Evolutionary conservation across 148 eudicot species (phyloP).

Genomic region (Heliamphora exappendiculata): DNA sequence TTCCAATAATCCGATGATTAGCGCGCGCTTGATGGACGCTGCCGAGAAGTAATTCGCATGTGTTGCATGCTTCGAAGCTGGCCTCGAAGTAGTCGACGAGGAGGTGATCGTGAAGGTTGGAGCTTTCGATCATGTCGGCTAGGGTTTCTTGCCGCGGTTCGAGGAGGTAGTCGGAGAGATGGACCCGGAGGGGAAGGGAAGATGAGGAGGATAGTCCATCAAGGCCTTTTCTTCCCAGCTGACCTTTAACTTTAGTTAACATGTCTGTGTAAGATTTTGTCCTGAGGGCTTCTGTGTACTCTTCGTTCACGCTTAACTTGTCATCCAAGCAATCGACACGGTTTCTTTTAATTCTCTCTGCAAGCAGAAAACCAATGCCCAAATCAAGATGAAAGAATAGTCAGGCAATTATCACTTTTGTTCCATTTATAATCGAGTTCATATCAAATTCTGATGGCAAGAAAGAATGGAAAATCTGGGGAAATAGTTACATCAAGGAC

Average conservation of each 20-base stretch:
- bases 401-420: background rate
- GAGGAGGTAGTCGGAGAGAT: constrained; percentile 37
- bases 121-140: constrained; percentile 22
- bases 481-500: no score
- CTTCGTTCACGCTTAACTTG: constrained; percentile 27
- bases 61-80: constrained; percentile 46
- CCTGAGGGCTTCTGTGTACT: constrained; percentile 31
- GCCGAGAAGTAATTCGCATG: constrained; percentile 47
- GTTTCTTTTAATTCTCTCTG: constrained; percentile 17
- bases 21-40: constrained; percentile 45
- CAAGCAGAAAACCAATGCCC: background rate
- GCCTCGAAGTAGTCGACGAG: constrained; percentile 51
- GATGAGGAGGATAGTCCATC: constrained; percentile 21
- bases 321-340: constrained; percentile 1
- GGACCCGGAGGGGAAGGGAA: constrained; percentile 12
- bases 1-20: constrained; percentile 31
- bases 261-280: constrained; percentile 41
- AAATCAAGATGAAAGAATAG: background rate
- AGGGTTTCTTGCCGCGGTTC: constrained; percentile 57
- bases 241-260: constrained; percentile 21
- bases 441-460: no score
- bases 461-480: no score
- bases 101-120: constrained; percentile 30
- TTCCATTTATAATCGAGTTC: background rate
- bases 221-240: constrained; percentile 12